A percentile compares a stretch with the other conserved stretches of the same genome.
Evolutionary conservation across 2,329 filamentous ascomycete genomes (phyloP).

Genomic region (Pseudogymnoascus sp.): DNA sequence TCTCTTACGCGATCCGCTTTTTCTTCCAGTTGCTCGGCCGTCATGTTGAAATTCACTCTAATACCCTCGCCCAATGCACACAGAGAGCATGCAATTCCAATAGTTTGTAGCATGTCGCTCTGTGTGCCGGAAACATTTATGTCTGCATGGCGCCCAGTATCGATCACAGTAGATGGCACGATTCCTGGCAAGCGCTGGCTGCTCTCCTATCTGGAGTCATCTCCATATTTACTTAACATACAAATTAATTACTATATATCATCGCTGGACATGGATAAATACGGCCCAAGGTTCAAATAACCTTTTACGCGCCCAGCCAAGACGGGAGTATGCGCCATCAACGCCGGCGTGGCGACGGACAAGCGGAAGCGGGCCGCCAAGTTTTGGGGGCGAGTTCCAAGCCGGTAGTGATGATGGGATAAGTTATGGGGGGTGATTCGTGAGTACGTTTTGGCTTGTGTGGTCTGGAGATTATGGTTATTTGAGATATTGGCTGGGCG

Average conservation of each 20-base stretch:
- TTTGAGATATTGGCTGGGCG: not conserved
- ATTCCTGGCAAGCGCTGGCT: no score
- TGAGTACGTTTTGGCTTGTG: not conserved
- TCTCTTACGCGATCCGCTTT: no score
- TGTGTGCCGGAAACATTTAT: no score
- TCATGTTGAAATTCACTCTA: no score
- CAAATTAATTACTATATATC: not conserved
- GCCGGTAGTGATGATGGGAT: not conserved
- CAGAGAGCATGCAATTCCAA: no score
- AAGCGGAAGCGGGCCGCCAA: not conserved
- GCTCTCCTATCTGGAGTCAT: no score
- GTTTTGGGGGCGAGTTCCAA: not conserved
- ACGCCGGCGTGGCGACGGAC: not conserved
- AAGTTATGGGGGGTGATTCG: not conserved
- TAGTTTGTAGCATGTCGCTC: no score
- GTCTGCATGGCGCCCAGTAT: no score
- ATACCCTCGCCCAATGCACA: no score
- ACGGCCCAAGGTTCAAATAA: not conserved
- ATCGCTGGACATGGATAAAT: not conserved
- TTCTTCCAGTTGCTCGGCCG: no score
- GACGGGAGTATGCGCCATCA: not conserved
- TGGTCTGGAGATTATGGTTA: not conserved
- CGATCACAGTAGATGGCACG: no score
- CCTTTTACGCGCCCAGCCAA: constrained; percentile 4
- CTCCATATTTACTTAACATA: no score